Conservation (phyloP, 352 stramenopile genomes). For the Hyaloperonospora brassicae region DNA sequence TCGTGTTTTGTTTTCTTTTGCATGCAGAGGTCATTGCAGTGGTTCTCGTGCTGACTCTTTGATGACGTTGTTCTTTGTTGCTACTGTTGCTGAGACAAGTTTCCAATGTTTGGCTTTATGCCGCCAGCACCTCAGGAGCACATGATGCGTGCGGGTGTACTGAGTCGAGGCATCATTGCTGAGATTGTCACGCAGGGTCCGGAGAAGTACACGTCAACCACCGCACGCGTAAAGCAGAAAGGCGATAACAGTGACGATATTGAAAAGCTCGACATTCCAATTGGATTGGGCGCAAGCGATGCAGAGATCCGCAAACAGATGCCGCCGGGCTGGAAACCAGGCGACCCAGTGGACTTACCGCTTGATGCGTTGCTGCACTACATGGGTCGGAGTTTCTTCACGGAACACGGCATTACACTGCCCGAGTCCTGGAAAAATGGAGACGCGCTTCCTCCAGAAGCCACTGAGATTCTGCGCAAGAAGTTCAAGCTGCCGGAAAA, state of each 20-base stretch:
- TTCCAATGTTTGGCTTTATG: slow-evolving; percentile 84
- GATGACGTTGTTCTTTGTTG: too few relatives aligned
- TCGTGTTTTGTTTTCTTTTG: slow-evolving; percentile 3
- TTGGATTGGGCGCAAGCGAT: slow-evolving; percentile 59
- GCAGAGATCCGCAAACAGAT: slow-evolving; percentile 72
- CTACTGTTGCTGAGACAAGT: slow-evolving; percentile 40
- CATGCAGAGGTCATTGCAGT: neutral
- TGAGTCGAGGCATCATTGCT: slow-evolving; percentile 72
- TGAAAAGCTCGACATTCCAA: slow-evolving; percentile 51
- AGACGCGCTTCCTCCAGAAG: slow-evolving; percentile 54
- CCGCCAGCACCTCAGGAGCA: slow-evolving; percentile 74
- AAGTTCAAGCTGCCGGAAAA: slow-evolving; percentile 77
- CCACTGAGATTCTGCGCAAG: slow-evolving; percentile 70
- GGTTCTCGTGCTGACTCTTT: too few relatives aligned
- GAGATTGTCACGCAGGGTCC: slow-evolving; percentile 69
- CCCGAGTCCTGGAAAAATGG: slow-evolving; percentile 64
- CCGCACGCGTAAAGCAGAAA: slow-evolving; percentile 28
- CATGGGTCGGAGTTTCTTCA: slow-evolving; percentile 71
- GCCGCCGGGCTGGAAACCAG: slow-evolving; percentile 67
- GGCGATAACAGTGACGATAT: slow-evolving; percentile 15
- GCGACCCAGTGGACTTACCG: slow-evolving; percentile 70
- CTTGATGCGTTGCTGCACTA: slow-evolving; percentile 72
- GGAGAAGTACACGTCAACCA: slow-evolving; percentile 56
- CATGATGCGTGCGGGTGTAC: slow-evolving; percentile 78
- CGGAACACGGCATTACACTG: slow-evolving; percentile 62